Evolutionary conservation across 2,329 filamentous ascomycete genomes (phyloP).

Genomic region (Claviceps pazoutovae): DNA sequence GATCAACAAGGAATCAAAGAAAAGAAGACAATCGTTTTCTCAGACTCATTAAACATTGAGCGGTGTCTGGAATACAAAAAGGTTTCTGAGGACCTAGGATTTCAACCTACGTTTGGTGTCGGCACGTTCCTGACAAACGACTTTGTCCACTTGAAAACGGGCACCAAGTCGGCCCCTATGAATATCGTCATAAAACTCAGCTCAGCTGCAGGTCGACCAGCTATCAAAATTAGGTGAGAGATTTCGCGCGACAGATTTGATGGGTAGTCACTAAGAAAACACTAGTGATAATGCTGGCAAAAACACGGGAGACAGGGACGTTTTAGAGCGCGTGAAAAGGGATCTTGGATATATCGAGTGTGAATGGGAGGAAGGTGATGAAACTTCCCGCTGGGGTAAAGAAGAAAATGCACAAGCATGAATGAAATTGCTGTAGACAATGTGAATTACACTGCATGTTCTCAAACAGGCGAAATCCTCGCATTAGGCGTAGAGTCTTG

Average conservation of each 20-base stretch:
- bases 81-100: conserved; percentile 64
- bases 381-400: conserved; percentile 67
- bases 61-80: conserved; percentile 82
- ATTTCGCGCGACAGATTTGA: not conserved
- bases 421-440: not conserved
- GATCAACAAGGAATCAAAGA: conserved; percentile 58
- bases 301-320: conserved; percentile 77
- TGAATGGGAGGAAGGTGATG: conserved; percentile 70
- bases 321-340: conserved; percentile 71
- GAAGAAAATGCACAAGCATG: conserved; percentile 19
- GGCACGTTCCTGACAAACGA: conserved; percentile 96
- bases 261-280: conserved; percentile 7
- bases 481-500: not conserved
- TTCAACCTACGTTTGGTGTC: conserved; percentile 81
- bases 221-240: conserved; percentile 67
- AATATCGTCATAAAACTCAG: conserved; percentile 98
- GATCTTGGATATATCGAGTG: conserved; percentile 77
- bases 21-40: conserved; percentile 86
- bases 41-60: conserved; percentile 85
- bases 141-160: conserved; percentile 57
- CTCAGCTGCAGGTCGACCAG: conserved; percentile 64
- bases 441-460: not conserved
- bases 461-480: not conserved
- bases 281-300: conserved; percentile 69
- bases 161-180: conserved; percentile 73